These are phyloP conservation scores for Pyrus hybrid DNA, from an alignment of 331 rosid species.

Conservation along the genomic window DNA sequence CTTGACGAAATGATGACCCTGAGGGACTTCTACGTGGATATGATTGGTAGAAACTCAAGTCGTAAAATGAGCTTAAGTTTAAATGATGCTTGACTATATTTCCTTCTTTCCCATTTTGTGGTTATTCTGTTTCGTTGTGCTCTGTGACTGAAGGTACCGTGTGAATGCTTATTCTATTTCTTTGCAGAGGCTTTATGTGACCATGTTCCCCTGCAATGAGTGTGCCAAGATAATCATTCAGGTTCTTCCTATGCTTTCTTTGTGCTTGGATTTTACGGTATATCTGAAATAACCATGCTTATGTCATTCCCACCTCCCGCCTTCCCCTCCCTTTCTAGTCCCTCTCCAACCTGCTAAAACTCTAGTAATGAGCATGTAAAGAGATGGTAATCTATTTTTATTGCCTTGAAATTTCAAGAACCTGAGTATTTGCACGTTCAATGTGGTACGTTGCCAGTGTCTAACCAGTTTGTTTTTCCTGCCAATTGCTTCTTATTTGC, in stretches of 20 bases:
- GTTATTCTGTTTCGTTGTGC: not conserved
- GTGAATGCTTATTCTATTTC: not conserved
- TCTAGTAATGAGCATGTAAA: not conserved
- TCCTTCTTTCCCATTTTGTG: not conserved
- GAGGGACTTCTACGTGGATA: not conserved
- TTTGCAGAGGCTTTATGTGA: slow-evolving; percentile 79
- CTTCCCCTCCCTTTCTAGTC: too few species aligned
- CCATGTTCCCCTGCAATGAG: slow-evolving; percentile 98
- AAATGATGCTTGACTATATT: not conserved
- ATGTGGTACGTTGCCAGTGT: not conserved
- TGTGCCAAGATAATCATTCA: slow-evolving; percentile 94
- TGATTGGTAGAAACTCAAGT: not conserved
- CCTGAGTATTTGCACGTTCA: not conserved
- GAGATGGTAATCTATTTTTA: not conserved
- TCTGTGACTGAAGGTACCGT: not conserved
- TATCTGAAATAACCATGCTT: not conserved
- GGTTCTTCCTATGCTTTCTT: slow-evolving; percentile 36
- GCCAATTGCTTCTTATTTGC: slow-evolving; percentile 8
- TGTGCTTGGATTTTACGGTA: not conserved
- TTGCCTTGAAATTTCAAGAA: not conserved
- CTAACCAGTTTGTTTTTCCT: not conserved
- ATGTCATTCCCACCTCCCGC: not conserved
- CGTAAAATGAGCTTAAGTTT: not conserved
- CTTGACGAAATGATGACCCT: not conserved
- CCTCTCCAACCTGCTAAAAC: not conserved